phyloP scores from a whole-genome alignment of 495 filamentous ascomycete genomes.

The Trichocladium uniseriatum region DNA sequence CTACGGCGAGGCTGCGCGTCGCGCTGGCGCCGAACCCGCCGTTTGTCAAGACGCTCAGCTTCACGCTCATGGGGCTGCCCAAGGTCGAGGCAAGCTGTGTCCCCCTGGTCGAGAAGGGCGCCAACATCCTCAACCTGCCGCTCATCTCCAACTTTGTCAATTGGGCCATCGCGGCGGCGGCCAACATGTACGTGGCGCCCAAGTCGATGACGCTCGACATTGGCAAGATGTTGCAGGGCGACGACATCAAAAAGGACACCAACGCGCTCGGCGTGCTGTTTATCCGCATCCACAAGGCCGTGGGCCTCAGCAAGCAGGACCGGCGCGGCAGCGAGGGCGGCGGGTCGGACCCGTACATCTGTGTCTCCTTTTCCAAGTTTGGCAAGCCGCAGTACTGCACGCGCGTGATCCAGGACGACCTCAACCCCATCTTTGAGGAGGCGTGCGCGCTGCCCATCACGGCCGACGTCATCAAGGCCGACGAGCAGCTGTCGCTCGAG shows the following conservation, averaged over 20 bases:
- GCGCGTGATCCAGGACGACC: slow-evolving; percentile 84
- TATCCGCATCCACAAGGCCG: slow-evolving; percentile 80
- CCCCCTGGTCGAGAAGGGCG: slow-evolving; percentile 77
- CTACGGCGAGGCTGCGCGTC: slow-evolving; percentile 72
- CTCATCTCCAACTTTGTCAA: slow-evolving; percentile 95
- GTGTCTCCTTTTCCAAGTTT: slow-evolving; percentile 63
- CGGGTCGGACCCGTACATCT: slow-evolving; percentile 91
- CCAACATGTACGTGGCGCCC: slow-evolving; percentile 88
- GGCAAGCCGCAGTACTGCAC: slow-evolving; percentile 98
- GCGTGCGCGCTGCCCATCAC: slow-evolving; percentile 79
- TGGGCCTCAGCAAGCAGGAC: slow-evolving; percentile 87
- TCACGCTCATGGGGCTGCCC: slow-evolving; percentile 86
- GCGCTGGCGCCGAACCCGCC: slow-evolving; percentile 83
- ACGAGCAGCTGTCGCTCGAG: slow-evolving; percentile 87
- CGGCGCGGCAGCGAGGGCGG: slow-evolving; percentile 69
- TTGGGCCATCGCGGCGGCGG: slow-evolving; percentile 81
- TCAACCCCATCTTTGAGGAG: slow-evolving; percentile 92
- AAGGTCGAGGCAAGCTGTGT: slow-evolving; percentile 86
- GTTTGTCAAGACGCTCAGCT: slow-evolving; percentile 83
- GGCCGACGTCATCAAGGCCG: slow-evolving; percentile 79
- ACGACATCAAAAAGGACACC: slow-evolving; percentile 82
- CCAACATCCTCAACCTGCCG: slow-evolving; percentile 87
- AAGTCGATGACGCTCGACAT: slow-evolving; percentile 91
- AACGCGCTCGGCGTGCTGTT: slow-evolving; percentile 79
- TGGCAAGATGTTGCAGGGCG: slow-evolving; percentile 79